Evolutionary conservation across 2,329 filamentous ascomycete species (phyloP), one percentile per base, ranked within the genome.

Genomic region (Ascochyta clinopodiicola): DNA sequence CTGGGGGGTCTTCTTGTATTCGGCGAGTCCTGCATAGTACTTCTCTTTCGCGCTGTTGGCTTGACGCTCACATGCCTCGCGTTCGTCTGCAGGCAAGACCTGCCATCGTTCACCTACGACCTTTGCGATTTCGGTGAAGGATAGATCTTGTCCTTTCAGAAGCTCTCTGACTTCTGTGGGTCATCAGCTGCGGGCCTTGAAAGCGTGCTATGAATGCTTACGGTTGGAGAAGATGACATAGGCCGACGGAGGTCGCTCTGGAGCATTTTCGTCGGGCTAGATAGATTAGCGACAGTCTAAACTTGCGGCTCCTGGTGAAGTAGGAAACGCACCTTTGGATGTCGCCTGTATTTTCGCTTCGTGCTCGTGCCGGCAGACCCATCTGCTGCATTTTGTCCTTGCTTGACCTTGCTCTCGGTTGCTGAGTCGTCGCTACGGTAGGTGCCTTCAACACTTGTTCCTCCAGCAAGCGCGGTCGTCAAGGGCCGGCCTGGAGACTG

Each of bases 141-240:
- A 89, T 4, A 94, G 77, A 43, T 89, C 90, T 55, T 89, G 86
- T 3, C 87, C 89, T 70, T 90, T 92, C 22, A 94, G 77, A 21
- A 90, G 86, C 65, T 94, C 91, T 65, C 91, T 85, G 76, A 92
- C 89, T 75, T 89, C 88, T 90, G 61, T 0, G 36, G 12, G 2
- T 7, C 3, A 32, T 75, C 55, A 75, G 68, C 35, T 9, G 8
- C 31, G 43, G 31, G 25, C 1, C 9, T 12, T 12, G 9, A 27
- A 27, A 6, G 32, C 45, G 12, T 12, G 19, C 19, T 6, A 2
- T 3, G 12, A 13, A 38, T 29, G 81, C 88, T 79, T 75, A 91
- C 88, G 90, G 66, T 94, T 94, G 0, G 91, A 93, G 69, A 95
- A 95, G 15, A 94, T 84, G 12, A 94, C 91, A 76, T 94, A 94